Conservation (phyloP, 768 basidiomycete species). For the Amanita brunnescens region DNA sequence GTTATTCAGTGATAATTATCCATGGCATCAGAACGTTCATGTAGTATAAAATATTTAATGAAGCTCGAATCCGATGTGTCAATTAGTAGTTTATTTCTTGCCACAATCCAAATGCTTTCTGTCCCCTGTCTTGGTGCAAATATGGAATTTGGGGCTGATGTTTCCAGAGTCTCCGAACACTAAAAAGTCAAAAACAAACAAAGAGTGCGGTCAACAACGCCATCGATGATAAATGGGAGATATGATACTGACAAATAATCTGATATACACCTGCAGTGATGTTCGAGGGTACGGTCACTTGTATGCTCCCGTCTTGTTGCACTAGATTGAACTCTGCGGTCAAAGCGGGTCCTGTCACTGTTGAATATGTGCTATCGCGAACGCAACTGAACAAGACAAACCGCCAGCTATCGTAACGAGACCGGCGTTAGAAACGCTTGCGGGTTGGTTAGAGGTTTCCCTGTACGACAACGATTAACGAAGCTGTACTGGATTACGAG, state of each 20-base stretch:
- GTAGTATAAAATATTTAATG: too few species aligned
- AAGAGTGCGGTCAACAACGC: too few species aligned
- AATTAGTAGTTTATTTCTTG: background rate
- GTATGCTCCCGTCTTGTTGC: background rate
- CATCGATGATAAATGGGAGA: background rate
- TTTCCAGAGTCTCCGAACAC: conserved; percentile 1
- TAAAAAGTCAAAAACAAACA: too few species aligned
- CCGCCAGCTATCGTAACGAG: background rate
- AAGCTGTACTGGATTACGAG: too few species aligned
- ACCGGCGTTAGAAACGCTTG: background rate
- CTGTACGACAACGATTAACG: too few species aligned
- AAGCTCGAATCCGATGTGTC: background rate
- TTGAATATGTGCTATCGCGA: background rate
- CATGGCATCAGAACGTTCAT: too few species aligned
- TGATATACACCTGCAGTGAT: background rate
- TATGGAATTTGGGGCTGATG: background rate
- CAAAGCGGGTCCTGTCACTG: background rate
- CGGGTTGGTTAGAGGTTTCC: background rate
- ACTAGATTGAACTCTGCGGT: background rate
- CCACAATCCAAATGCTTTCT: background rate
- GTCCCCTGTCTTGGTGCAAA: background rate
- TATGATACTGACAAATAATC: background rate
- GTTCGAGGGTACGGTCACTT: too few species aligned
- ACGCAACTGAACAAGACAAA: too few species aligned
- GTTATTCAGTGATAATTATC: too few species aligned